A percentile compares a stretch with the other conserved stretches of the same genome.
Evolutionary conservation across 2,329 filamentous ascomycete genomes (phyloP).

Genomic region (Dactylellina drechsleri): DNA sequence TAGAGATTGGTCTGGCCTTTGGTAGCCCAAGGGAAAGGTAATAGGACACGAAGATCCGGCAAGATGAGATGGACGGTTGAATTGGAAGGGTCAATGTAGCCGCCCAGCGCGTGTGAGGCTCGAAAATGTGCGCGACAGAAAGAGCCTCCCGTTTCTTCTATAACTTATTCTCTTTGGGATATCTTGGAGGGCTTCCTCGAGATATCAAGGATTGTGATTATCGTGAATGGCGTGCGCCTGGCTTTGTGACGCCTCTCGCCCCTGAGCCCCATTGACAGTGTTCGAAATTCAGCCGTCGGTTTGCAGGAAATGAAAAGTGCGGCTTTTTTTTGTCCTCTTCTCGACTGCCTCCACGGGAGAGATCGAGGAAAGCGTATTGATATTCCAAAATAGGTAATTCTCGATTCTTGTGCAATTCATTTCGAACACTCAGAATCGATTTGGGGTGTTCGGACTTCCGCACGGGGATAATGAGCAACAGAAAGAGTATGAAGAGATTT

Average conservation of each 20-base stretch:
- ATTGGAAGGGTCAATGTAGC: slow-evolving; percentile 38
- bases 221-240: slow-evolving; percentile 16
- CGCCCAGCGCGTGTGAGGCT: slow-evolving; percentile 33
- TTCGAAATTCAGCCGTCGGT: slow-evolving; percentile 51
- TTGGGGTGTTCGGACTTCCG: slow-evolving; percentile 31
- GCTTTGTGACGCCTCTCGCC: slow-evolving; percentile 31
- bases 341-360: slow-evolving; percentile 26
- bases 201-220: slow-evolving; percentile 21
- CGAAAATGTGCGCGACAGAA: neutral
- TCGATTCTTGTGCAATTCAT: slow-evolving; percentile 7
- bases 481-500: slow-evolving; percentile 31
- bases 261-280: slow-evolving; percentile 20
- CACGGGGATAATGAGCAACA: neutral
- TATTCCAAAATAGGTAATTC: slow-evolving; percentile 32
- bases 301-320: slow-evolving; percentile 14
- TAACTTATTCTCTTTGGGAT: neutral
- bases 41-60: neutral
- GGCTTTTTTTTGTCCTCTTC: slow-evolving; percentile 8
- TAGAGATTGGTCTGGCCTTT: slow-evolving; percentile 35
- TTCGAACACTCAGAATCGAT: neutral
- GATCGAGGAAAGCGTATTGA: slow-evolving; percentile 27
- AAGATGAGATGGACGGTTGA: slow-evolving; percentile 8
- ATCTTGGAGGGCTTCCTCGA: neutral
- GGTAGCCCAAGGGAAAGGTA: slow-evolving; percentile 2
- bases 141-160: neutral